Conservation (phyloP, 768 basidiomycete genomes). For the Boletellus emodensis region DNA sequence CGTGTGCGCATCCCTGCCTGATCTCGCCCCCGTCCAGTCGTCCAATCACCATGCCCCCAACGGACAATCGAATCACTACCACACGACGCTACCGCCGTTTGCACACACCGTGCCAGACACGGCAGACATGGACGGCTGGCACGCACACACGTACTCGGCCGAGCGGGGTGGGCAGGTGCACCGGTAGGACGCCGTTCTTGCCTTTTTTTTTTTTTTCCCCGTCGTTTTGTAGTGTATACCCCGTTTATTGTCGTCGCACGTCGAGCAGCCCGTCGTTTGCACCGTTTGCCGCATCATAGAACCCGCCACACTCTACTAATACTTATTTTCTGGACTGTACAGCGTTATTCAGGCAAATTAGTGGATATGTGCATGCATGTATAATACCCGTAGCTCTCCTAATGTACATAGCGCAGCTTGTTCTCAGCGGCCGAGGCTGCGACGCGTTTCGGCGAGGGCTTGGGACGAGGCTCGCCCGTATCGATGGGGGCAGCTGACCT, state of each 20-base stretch:
- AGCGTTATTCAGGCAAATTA: slow-evolving; percentile 34
- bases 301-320: slow-evolving; percentile 32
- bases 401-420: slow-evolving; percentile 31
- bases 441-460: slow-evolving; percentile 5
- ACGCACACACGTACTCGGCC: slow-evolving; percentile 51
- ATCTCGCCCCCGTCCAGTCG: slow-evolving; percentile 14
- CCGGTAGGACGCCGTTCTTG: slow-evolving; percentile 37
- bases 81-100: slow-evolving; percentile 44
- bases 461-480: too few species aligned
- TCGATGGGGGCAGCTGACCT: slow-evolving; percentile 1
- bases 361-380: slow-evolving; percentile 39
- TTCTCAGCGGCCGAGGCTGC: slow-evolving; percentile 12
- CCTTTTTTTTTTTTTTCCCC: background rate
- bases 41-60: slow-evolving; percentile 34
- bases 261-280: slow-evolving; percentile 12
- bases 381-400: slow-evolving; percentile 28
- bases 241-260: slow-evolving; percentile 32
- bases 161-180: slow-evolving; percentile 59
- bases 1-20: slow-evolving; percentile 1
- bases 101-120: slow-evolving; percentile 37
- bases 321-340: slow-evolving; percentile 32
- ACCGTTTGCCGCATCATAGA: slow-evolving; percentile 23
- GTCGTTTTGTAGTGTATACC: slow-evolving; percentile 32
- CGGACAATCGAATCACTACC: slow-evolving; percentile 38
- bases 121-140: slow-evolving; percentile 57